Percentiles rank a stretch among this genome's conserved stretches.
These are phyloP conservation scores for Cytidiella melzeri DNA, from an alignment of 768 basidiomycete species.

Conservation along the genomic window DNA sequence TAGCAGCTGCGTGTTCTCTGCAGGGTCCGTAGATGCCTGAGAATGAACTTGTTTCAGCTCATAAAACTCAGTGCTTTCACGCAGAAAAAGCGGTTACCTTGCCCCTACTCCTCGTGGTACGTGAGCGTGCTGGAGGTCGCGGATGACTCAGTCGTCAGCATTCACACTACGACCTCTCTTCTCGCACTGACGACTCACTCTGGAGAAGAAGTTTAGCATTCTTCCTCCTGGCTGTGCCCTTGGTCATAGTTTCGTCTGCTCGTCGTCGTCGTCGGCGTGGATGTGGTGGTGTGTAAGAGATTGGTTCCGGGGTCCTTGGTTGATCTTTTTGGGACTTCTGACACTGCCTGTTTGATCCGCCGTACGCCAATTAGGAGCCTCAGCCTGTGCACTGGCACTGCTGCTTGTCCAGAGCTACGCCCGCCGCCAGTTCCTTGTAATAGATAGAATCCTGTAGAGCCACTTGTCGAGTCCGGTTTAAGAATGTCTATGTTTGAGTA, in stretches of 20 bases:
- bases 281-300: constrained; percentile 27
- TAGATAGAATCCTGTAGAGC: too few species aligned
- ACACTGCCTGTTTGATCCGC: constrained; percentile 15
- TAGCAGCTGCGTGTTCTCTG: constrained; percentile 59
- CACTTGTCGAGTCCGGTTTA: too few species aligned
- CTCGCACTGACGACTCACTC: constrained; percentile 29
- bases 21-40: constrained; percentile 49
- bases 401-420: too few species aligned
- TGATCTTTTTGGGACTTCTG: constrained; percentile 19
- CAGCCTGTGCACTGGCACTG: too few species aligned
- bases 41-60: constrained; percentile 5
- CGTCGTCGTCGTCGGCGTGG: constrained; percentile 14
- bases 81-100: constrained; percentile 30
- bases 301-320: constrained; percentile 23
- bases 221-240: constrained; percentile 38
- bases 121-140: constrained; percentile 41
- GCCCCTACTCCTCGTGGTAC: constrained; percentile 52
- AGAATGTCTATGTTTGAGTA: too few species aligned
- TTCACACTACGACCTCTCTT: constrained; percentile 9
- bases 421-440: too few species aligned
- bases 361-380: too few species aligned
- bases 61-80: not conserved
- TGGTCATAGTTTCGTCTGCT: constrained; percentile 22
- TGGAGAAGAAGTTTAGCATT: constrained; percentile 30
- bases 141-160: constrained; percentile 19